Conservation (phyloP, 805 yeast genomes). For the Kuraishia floccosa region DNA sequence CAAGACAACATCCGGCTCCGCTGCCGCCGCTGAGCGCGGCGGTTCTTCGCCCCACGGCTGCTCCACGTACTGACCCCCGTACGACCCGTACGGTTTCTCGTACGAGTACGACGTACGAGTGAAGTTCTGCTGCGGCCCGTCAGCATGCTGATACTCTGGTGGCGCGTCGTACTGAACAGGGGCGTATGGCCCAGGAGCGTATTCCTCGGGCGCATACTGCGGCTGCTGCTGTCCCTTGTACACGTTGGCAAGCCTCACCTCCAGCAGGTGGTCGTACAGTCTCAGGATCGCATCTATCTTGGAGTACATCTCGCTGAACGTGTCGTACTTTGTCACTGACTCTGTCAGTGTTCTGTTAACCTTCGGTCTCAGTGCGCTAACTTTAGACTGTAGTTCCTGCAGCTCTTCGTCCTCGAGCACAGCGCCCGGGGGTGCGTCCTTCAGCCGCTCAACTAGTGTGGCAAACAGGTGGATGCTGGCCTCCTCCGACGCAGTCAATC, state of each 20-base stretch:
- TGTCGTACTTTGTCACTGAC: conserved; percentile 51
- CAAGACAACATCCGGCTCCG: no score
- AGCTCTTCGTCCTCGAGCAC: conserved; percentile 35
- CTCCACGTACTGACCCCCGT: no score
- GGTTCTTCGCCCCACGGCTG: no score
- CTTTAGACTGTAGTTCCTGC: conserved; percentile 45
- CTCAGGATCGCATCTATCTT: conserved; percentile 67
- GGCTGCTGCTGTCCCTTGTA: conserved; percentile 6
- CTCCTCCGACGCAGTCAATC: conserved; percentile 52
- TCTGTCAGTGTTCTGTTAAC: conserved; percentile 47
- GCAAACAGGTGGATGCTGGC: conserved; percentile 60
- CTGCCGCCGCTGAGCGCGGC: no score
- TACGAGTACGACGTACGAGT: no score
- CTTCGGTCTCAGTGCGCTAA: conserved; percentile 58
- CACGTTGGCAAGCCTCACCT: conserved; percentile 34
- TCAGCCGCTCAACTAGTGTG: conserved; percentile 45
- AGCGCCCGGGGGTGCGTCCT: conserved; percentile 27
- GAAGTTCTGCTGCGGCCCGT: no score
- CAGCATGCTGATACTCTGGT: neutral
- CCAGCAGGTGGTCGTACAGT: conserved; percentile 68
- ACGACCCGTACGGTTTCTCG: no score
- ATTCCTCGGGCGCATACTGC: conserved; percentile 2
- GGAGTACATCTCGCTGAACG: conserved; percentile 59
- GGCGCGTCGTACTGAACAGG: conserved; percentile 2
- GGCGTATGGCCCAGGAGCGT: conserved; percentile 6